Evolutionary conservation across 805 yeast species (phyloP), one percentile per base, ranked within the genome.

Genomic region (Wickerhamiella sergipiensis): DNA sequence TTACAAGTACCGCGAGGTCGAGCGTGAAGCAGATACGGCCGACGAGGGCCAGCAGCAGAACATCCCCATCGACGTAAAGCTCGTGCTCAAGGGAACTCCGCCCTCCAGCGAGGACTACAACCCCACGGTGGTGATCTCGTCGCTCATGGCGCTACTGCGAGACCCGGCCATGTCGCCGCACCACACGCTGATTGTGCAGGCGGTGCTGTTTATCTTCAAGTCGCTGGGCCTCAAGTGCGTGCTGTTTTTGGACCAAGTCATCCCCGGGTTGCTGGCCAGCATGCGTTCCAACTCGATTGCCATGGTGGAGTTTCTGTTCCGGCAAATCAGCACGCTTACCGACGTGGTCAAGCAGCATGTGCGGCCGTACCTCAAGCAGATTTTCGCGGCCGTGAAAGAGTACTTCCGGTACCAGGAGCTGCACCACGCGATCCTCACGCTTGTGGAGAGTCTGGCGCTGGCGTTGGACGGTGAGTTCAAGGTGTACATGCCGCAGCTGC

Each of bases 391-490:
- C 0, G 78, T 90, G 49, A 78, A 78, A 54, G 94, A 86, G 55
- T 86, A 80, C 54, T 89, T 88, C 65, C 67, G 70, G 12, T 61
- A 70, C 21, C 75, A 79, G 18, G 73, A 80, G 50, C 69, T 89
- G 46, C 95, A 89, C 61, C 80, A 80, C 3, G 83, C 89, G 0
- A 83, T 90, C 21, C 78, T 92, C 39, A 78, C 81, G 22, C 75
- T 90, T 33, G 78, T 89, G 21, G 97, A 90, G 62, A 78, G 88
- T 2, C 78, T 92, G 29, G 85, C 96, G 0, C 78, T 76, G 49
- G 88, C 97, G 0, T 70, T 92, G 47, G 95, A 87, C 52, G 94
- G 95, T 7, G 98, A 92, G 61, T 92, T 92, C 70, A 92, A 87
- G 59, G 73, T 81, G 64, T 82, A 83, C 61, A 71, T 92, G 53